phyloP scores from a whole-genome alignment of 805 yeast genomes.

The Nakazawaea molendinolei region DNA sequence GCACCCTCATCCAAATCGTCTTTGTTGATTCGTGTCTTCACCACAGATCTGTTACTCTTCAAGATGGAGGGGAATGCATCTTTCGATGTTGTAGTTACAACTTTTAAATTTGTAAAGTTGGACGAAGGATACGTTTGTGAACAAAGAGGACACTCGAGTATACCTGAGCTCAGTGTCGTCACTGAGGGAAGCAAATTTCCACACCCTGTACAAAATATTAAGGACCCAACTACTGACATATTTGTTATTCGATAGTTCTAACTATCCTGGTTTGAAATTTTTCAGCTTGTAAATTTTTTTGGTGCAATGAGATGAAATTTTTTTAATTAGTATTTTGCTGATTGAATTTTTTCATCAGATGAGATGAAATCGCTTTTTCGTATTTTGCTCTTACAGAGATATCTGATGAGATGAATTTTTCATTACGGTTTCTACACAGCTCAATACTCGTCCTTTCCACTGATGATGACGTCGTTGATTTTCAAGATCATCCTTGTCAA shows the following conservation, averaged over 20 bases:
- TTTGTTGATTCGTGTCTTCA: conserved; percentile 72
- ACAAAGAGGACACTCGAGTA: conserved; percentile 53
- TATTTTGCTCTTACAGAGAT: too few species aligned
- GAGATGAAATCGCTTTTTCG: too few species aligned
- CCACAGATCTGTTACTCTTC: conserved; percentile 78
- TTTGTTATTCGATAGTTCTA: conserved; percentile 1
- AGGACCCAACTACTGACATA: conserved; percentile 94
- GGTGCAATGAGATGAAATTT: neutral
- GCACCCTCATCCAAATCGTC: conserved; percentile 92
- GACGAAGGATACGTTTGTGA: conserved; percentile 31
- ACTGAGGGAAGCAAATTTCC: conserved; percentile 82
- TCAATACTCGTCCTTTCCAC: conserved; percentile 13
- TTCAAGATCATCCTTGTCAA: conserved; percentile 95
- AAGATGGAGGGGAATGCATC: conserved; percentile 91
- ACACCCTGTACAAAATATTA: conserved; percentile 89
- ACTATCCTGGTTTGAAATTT: conserved; percentile 1
- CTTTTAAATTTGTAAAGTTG: conserved; percentile 72
- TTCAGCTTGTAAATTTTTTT: conserved; percentile 4
- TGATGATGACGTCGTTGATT: conserved; percentile 92
- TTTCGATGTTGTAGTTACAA: conserved; percentile 79
- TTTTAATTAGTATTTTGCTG: too few species aligned
- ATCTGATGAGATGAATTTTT: too few species aligned
- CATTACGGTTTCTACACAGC: too few species aligned
- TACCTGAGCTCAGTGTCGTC: conserved; percentile 26
- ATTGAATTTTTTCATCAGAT: too few species aligned